A percentile compares a stretch with the other conserved stretches of the same genome.
phyloP scores from a whole-genome alignment of 108 stramenopile species.

The Cyclotella atomus region DNA sequence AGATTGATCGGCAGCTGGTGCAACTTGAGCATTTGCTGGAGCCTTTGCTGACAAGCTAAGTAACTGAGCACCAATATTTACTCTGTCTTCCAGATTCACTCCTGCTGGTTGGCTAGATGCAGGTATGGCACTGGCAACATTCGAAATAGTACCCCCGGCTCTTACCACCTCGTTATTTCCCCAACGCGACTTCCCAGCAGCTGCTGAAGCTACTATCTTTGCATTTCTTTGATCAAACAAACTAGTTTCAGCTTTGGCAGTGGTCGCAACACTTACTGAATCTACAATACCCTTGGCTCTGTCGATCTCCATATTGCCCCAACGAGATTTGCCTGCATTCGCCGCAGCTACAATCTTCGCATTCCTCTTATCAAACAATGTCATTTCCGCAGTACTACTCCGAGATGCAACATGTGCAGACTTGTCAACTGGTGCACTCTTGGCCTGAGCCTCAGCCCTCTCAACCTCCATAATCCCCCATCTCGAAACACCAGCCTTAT shows the following conservation, averaged over 20 bases:
- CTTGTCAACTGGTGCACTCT: constrained; percentile 21
- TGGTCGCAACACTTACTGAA: background rate
- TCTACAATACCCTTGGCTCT: constrained; percentile 16
- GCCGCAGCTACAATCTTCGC: constrained; percentile 66
- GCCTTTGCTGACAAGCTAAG: too few species aligned
- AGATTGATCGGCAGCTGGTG: background rate
- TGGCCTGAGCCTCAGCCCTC: constrained; percentile 3
- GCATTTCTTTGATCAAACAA: constrained; percentile 48
- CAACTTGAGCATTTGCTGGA: background rate
- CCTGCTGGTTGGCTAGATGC: background rate
- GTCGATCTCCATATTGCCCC: constrained; percentile 71
- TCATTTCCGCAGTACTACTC: background rate
- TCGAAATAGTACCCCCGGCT: background rate
- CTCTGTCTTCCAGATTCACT: constrained; percentile 7
- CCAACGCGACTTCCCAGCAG: constrained; percentile 74
- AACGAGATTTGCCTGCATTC: constrained; percentile 75
- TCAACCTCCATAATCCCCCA: constrained; percentile 50
- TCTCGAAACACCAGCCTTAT: constrained; percentile 42
- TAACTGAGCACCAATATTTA: constrained; percentile 4
- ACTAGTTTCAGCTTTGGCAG: background rate
- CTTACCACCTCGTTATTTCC: constrained; percentile 57
- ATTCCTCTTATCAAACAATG: constrained; percentile 56
- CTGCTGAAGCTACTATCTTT: constrained; percentile 47
- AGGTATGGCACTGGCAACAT: background rate
- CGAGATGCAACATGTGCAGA: background rate